Evolutionary conservation across 2,329 filamentous ascomycete genomes (phyloP).

Genomic region (Didymella segeticola): DNA sequence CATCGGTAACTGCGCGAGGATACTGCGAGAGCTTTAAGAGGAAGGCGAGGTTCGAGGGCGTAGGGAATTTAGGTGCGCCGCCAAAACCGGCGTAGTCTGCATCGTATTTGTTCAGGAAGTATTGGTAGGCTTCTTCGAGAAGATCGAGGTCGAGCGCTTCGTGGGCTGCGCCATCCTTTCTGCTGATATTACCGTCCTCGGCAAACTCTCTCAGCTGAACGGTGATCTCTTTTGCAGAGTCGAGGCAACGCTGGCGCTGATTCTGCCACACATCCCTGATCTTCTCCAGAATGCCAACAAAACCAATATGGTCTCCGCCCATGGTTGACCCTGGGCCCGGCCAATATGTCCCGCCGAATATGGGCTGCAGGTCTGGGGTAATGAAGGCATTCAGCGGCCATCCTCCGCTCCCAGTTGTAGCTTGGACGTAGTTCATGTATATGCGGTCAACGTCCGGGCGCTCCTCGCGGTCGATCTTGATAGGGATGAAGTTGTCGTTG

Average conservation of each 20-base stretch:
- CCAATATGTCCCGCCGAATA: conserved; percentile 97
- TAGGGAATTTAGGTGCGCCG: conserved; percentile 84
- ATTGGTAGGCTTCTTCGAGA: conserved; percentile 81
- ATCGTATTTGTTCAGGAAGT: conserved; percentile 36
- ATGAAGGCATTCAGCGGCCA: conserved; percentile 98
- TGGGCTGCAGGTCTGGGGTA: conserved; percentile 88
- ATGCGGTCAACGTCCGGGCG: conserved; percentile 92
- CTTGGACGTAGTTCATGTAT: conserved; percentile 98
- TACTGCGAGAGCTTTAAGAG: conserved; percentile 77
- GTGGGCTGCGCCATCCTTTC: conserved; percentile 54
- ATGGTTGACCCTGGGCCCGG: conserved; percentile 73
- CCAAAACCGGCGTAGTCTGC: conserved; percentile 65
- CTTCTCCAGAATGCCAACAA: conserved; percentile 82
- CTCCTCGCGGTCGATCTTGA: conserved; percentile 93
- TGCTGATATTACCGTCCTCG: conserved; percentile 76
- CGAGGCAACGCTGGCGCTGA: conserved; percentile 81
- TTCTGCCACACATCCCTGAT: conserved; percentile 77
- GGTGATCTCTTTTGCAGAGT: conserved; percentile 83
- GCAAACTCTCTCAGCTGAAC: conserved; percentile 84
- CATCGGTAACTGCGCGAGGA: conserved; percentile 75
- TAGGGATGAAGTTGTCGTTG: conserved; percentile 86
- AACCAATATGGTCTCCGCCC: conserved; percentile 69
- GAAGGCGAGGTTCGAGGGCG: conserved; percentile 83
- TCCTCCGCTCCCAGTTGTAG: conserved; percentile 85
- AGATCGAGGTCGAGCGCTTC: conserved; percentile 87